Evolutionary conservation across 169 alveolate genomes (phyloP).

Genomic region (Babesia caballi): DNA sequence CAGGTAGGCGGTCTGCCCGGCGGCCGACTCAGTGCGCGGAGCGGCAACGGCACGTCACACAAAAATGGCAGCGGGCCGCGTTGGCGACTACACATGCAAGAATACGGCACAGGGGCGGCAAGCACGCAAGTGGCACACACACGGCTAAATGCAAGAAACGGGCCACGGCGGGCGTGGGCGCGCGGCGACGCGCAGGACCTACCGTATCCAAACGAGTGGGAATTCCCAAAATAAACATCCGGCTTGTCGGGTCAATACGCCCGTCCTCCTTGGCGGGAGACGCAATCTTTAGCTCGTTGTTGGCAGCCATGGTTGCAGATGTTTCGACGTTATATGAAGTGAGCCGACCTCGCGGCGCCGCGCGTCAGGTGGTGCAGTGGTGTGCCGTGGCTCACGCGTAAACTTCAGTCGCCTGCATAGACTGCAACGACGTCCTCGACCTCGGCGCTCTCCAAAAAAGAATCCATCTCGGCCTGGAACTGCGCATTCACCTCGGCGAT

Average conservation of each 20-base stretch:
- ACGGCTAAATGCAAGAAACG: too few species aligned
- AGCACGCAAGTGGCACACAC: too few species aligned
- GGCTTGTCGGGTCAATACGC: conserved; percentile 40
- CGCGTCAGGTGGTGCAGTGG: conserved; percentile 2
- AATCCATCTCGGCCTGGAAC: conserved; percentile 32
- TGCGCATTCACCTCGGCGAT: conserved; percentile 37
- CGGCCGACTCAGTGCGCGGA: too few species aligned
- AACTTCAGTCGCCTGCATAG: conserved; percentile 13
- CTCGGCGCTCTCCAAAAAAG: conserved; percentile 40
- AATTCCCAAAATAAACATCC: conserved; percentile 56
- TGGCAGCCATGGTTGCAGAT: not conserved
- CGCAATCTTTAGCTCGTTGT: not conserved
- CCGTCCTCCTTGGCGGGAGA: not conserved
- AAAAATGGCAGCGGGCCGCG: too few species aligned
- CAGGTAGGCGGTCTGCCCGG: too few species aligned
- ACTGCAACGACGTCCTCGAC: conserved; percentile 53
- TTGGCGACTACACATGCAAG: too few species aligned
- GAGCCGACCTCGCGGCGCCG: not conserved
- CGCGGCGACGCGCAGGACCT: not conserved
- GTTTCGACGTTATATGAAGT: not conserved
- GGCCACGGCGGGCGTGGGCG: too few species aligned
- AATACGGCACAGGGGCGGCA: too few species aligned
- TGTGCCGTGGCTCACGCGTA: not conserved
- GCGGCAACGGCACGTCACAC: too few species aligned
- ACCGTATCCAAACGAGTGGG: conserved; percentile 52